Base-by-base conservation (phyloP, 208 protist genomes). In the Acanthamoeba sp. region DNA sequence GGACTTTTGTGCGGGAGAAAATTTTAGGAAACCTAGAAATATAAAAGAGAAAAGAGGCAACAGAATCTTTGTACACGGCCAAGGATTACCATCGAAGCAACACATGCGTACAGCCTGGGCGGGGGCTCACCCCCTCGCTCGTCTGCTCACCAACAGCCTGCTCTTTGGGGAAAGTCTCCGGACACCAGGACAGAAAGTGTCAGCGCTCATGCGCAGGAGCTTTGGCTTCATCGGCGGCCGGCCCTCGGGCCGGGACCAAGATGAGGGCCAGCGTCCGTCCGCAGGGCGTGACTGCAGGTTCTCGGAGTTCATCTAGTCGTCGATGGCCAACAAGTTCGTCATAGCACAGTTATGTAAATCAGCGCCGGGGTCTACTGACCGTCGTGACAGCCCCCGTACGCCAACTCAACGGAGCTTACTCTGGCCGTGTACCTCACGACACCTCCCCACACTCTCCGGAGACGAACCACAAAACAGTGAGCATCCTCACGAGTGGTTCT, bases 141-240 rank as follows among this genome's bases (percentile, higher is more conserved):
- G 32, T 85, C 76, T 38, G 40, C 76, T 40, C 59, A 66, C 27
- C 59, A 69, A 32, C 32, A 32, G 24, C 9, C 18, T n/a, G 76
- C 20, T 38, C 84, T 91, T 91, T 91, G 84, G 84, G 84, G 84
- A 91, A 91, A 91, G 84, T 91, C 84, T 91, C 84, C 84, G 84
- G 84, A 91, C 84, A 91, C 84, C 71, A 71, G 84, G 84, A 91
- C 84, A 91, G 84, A 91, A 91, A 91, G 84, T 91, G 84, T 91
- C 84, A 91, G 84, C 84, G 50, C 55, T 71, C 22, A 71, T 32
- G 59, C 84, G 84, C 55, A 64, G 59, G 45, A 91, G 84, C 29
- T 59, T 91, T 91, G 50, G 55, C 55, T 24, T 52, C 55, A 64
- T n/a, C 38, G 55, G 9, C 27, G 27, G n/a, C 24, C 24, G 36